Conservation (phyloP, 2,329 filamentous ascomycete genomes). For the Colletotrichum endophyticum region DNA sequence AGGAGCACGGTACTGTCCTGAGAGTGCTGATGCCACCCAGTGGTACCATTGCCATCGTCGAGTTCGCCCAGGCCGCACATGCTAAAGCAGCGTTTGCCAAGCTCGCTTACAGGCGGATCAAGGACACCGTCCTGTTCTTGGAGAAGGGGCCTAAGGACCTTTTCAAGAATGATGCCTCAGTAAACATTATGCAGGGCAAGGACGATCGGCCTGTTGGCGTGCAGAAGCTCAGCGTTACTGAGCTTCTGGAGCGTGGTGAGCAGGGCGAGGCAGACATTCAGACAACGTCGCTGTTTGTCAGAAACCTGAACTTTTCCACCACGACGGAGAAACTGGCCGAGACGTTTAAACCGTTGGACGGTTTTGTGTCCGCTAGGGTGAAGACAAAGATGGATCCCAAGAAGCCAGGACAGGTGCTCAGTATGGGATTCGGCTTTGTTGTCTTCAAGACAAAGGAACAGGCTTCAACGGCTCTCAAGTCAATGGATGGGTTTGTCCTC, state of each 20-base stretch:
- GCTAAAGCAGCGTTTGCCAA: slow-evolving; percentile 84
- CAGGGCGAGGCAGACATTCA: slow-evolving; percentile 61
- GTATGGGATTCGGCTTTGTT: slow-evolving; percentile 97
- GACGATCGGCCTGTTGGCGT: slow-evolving; percentile 46
- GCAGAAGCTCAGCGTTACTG: slow-evolving; percentile 70
- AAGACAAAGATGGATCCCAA: slow-evolving; percentile 96
- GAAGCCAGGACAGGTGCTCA: slow-evolving; percentile 83
- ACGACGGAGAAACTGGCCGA: slow-evolving; percentile 78
- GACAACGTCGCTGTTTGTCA: slow-evolving; percentile 86
- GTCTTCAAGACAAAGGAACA: slow-evolving; percentile 82
- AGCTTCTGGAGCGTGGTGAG: slow-evolving; percentile 67
- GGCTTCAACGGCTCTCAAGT: slow-evolving; percentile 78
- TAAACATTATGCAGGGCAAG: slow-evolving; percentile 29
- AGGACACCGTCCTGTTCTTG: slow-evolving; percentile 88
- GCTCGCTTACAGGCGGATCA: slow-evolving; percentile 88
- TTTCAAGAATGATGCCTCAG: slow-evolving; percentile 51
- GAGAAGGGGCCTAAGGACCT: slow-evolving; percentile 91
- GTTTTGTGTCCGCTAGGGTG: slow-evolving; percentile 87
- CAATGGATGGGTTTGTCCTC: slow-evolving; percentile 90
- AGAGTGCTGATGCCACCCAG: slow-evolving; percentile 90
- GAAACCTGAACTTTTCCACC: slow-evolving; percentile 92
- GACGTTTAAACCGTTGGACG: slow-evolving; percentile 80
- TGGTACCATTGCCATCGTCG: slow-evolving; percentile 91
- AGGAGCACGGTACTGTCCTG: slow-evolving; percentile 82
- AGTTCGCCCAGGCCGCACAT: slow-evolving; percentile 80